Conservation (phyloP, 495 filamentous ascomycete species). For the Trichoderma erinaceum region DNA sequence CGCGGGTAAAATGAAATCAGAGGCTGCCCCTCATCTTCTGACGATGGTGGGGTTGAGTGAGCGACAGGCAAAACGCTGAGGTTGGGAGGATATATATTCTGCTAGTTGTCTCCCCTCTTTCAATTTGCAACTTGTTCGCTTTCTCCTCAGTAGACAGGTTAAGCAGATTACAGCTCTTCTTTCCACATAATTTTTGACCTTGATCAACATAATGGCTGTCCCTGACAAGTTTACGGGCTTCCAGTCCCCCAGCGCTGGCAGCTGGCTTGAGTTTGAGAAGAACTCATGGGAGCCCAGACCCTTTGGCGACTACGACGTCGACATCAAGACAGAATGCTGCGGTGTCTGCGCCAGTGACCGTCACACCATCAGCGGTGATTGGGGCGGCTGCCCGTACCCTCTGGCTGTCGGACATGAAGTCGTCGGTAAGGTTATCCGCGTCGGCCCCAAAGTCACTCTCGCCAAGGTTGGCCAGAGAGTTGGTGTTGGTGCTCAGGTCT, state of each 20-base stretch:
- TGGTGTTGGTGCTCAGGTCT: constrained; percentile 53
- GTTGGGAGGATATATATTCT: neutral
- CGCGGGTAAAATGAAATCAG: neutral
- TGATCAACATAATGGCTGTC: constrained; percentile 28
- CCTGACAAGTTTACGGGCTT: constrained; percentile 45
- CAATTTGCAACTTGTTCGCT: neutral
- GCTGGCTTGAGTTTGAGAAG: constrained; percentile 50
- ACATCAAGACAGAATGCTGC: constrained; percentile 49
- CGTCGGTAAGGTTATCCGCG: constrained; percentile 44
- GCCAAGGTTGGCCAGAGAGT: constrained; percentile 50
- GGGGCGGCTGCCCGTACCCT: constrained; percentile 49
- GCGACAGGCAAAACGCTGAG: neutral
- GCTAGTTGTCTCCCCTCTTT: neutral
- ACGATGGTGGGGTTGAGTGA: constrained; percentile 1
- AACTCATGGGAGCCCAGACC: constrained; percentile 53
- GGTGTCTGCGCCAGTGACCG: constrained; percentile 55
- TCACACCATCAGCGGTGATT: constrained; percentile 51
- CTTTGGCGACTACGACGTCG: constrained; percentile 53
- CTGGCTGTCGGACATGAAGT: constrained; percentile 49
- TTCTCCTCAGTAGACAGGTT: too few relatives aligned
- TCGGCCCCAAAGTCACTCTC: constrained; percentile 50
- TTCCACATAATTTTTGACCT: too few relatives aligned
- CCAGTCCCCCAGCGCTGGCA: constrained; percentile 46
- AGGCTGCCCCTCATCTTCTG: constrained; percentile 5
- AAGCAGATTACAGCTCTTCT: too few relatives aligned